Evolutionary conservation across 1,284 basidiomycete species (phyloP).

Genomic region (Sphagnurus paluster): DNA sequence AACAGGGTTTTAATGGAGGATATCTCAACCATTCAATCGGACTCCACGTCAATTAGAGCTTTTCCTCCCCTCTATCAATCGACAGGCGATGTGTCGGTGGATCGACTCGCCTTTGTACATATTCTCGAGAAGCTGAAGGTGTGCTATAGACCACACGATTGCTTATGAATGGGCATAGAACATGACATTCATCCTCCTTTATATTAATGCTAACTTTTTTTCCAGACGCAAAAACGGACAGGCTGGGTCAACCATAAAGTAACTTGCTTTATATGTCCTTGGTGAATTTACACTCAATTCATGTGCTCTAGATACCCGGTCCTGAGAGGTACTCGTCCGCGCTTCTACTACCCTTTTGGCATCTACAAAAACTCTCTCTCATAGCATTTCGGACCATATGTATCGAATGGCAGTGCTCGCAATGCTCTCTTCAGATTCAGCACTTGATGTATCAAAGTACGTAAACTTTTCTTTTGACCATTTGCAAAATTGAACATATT

Average conservation of each 20-base stretch:
- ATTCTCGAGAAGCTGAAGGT: slow-evolving; percentile 88
- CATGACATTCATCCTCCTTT: not conserved
- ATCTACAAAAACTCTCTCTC: not conserved
- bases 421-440: slow-evolving; percentile 74
- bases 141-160: not conserved
- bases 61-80: slow-evolving; percentile 59
- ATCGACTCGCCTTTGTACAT: slow-evolving; percentile 88
- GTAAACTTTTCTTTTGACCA: not conserved
- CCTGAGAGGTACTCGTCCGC: slow-evolving; percentile 68
- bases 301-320: slow-evolving; percentile 57
- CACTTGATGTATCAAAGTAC: slow-evolving; percentile 78
- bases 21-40: too few species aligned
- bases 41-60: slow-evolving; percentile 7
- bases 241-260: slow-evolving; percentile 90
- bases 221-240: slow-evolving; percentile 88
- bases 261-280: slow-evolving; percentile 21
- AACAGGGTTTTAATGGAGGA: too few species aligned
- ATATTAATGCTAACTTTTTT: not conserved
- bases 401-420: slow-evolving; percentile 94
- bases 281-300: not conserved
- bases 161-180: not conserved
- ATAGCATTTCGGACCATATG: slow-evolving; percentile 95
- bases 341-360: not conserved
- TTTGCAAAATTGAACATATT: not conserved
- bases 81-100: slow-evolving; percentile 55